Percentiles rank a stretch among this genome's conserved stretches.
These are phyloP conservation scores for Umbilicus rupestris DNA, from an alignment of 164 flowering plant species.

Conservation along the genomic window DNA sequence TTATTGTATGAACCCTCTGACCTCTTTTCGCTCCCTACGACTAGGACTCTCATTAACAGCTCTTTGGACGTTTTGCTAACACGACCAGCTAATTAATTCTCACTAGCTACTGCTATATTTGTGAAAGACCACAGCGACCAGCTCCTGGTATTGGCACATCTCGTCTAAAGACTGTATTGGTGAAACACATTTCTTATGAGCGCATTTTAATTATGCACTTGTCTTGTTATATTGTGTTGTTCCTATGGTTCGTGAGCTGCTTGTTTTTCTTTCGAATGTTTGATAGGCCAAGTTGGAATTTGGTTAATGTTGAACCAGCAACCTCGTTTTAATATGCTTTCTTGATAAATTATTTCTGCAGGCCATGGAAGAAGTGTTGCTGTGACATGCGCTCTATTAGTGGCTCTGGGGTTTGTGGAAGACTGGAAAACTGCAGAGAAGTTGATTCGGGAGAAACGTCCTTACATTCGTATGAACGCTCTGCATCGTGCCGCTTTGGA, in stretches of 20 bases:
- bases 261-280: background rate
- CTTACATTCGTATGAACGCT: conserved; percentile 59
- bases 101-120: too few relatives aligned
- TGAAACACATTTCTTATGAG: too few relatives aligned
- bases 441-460: conserved; percentile 46
- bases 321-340: background rate
- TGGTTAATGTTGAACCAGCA: background rate
- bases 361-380: conserved; percentile 97
- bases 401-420: conserved; percentile 64
- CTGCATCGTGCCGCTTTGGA: conserved; percentile 67
- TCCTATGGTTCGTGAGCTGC: too few relatives aligned
- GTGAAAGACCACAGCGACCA: too few relatives aligned
- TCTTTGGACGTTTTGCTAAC: too few relatives aligned
- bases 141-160: too few relatives aligned
- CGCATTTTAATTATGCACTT: background rate
- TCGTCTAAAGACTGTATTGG: too few relatives aligned
- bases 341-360: conserved; percentile 9
- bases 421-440: conserved; percentile 83
- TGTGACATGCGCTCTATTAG: conserved; percentile 71
- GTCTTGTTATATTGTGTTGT: background rate
- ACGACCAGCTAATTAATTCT: too few relatives aligned
- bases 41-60: too few relatives aligned
- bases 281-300: background rate
- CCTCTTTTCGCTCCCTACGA: too few relatives aligned
- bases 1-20: too few relatives aligned